These are phyloP conservation scores for Xylaria sp. DNA, from an alignment of 2,329 filamentous ascomycete genomes.

Conservation along the genomic window DNA sequence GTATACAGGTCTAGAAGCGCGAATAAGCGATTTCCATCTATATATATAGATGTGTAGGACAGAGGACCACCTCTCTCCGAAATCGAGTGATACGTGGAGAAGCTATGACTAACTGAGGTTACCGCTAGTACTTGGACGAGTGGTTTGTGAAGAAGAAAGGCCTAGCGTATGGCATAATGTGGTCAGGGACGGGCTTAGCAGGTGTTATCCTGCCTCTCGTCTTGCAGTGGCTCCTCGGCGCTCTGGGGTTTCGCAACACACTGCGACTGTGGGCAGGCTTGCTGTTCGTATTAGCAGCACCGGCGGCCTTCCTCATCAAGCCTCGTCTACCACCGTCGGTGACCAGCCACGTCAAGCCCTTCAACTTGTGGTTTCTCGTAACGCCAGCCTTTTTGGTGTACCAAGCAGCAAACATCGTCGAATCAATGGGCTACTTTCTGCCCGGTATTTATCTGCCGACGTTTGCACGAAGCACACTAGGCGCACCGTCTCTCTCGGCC, in stretches of 20 bases:
- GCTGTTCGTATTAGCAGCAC: constrained; percentile 62
- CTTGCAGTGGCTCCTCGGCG: constrained; percentile 62
- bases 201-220: constrained; percentile 65
- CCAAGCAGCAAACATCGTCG: constrained; percentile 66
- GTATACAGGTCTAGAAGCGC: not conserved
- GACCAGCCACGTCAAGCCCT: constrained; percentile 52
- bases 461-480: constrained; percentile 63
- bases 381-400: constrained; percentile 67
- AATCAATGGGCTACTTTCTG: constrained; percentile 71
- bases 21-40: not conserved
- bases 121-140: constrained; percentile 64
- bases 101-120: constrained; percentile 33
- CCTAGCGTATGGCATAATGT: constrained; percentile 73
- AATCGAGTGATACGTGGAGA: not conserved
- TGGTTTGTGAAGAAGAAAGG: constrained; percentile 71
- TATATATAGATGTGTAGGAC: not conserved
- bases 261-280: constrained; percentile 64
- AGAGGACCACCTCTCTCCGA: not conserved
- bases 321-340: constrained; percentile 62
- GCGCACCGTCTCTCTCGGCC: constrained; percentile 60
- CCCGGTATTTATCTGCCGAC: constrained; percentile 71
- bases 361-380: constrained; percentile 62
- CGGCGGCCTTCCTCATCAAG: constrained; percentile 68
- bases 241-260: constrained; percentile 64
- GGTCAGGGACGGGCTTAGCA: constrained; percentile 64